Base-by-base conservation (phyloP, 495 filamentous ascomycete species). In the Penicillium ochrochloron region DNA sequence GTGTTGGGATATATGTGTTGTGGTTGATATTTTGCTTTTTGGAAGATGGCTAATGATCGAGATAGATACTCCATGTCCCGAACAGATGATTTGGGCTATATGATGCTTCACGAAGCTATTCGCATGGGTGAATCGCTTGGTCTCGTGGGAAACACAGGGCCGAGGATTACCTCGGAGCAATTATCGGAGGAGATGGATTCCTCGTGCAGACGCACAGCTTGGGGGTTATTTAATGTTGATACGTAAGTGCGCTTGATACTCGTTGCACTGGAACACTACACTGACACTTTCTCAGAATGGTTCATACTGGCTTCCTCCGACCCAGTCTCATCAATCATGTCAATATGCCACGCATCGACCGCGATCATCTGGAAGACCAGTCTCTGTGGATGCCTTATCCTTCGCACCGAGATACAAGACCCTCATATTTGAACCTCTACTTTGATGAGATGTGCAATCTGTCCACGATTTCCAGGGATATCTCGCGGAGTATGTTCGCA, bases 181-280 rank as follows among this genome's bases (percentile, higher is more conserved):
- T 39, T 75, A 5, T 73, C 75, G 0, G 44, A 69, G 11, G 78
- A 80, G 48, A 81, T 77, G 74, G 70, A 76, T 46, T 60, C 62
- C 8, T 81, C 77, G 2, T 54, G 75, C 41, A 70, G 68, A 57
- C 66, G 75, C 57, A 79, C 76, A 19, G 77, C 76, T 6, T 81
- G 79, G 80, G 80, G 80, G 1, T 57, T 82, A 21, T 81, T 80
- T 54, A 76, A 81, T 52, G 74, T 81, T 44, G 80, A 82, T 48
- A 80, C 80, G 80, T 80, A 63, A 52, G 78, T 72, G 9, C 8
- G 15, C 2, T 27, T 3, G 8, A 42, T 17, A 59, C 48, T 53
- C 2, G 31, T 2, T 42, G 27, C 27, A 15, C 23, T 19, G 57
- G 23, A 21, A 1, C 14, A 21, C 46, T 25, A 7, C 12, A 35